Evolutionary conservation across 805 yeast genomes (phyloP), one percentile per base, ranked within the genome.

Genomic region (Wickerhamomyces alni): DNA sequence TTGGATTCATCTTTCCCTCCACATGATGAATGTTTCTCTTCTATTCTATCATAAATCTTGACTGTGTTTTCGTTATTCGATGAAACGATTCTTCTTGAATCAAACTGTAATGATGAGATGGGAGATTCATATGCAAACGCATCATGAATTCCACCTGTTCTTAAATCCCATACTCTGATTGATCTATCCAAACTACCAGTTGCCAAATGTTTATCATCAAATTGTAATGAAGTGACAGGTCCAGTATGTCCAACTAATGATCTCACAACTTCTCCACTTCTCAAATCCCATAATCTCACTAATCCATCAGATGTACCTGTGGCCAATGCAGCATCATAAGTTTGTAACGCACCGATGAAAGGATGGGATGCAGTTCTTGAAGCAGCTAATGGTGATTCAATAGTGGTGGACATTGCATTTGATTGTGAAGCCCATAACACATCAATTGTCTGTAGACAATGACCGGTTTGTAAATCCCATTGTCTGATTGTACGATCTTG

Each of bases 261-360:
- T 45, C 82, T 62, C 33, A 77, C 75, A 15, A 79, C 80, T 46
- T 77, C 81, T 4, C 87, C 87, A 18, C 77, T 66, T 51, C 93
- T 68, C 44, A 83, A 58, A 61, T 83, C 93, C 89, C 91, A 83
- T 17, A 83, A 61, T 38, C 93, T 62, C 2, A 83, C 87, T 7
- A 78, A 57, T 1, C 91, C 91, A 58, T 83, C 91, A 15, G 77
- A 76, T 0, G 88, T 79, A 37, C 91, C 93, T 0, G 87, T 76
- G 0, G 91, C 91, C 46, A 83, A 61, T 0, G 89, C 91, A 0
- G 87, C 85, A 51, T 81, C 87, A 51, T 69, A 77, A 42, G 83
- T 77, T 56, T 83, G 89, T 26, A 83, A 55, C 0, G 85, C 80
- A 0, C 85, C 82, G 33, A 82, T 73, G 43, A 75, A 73, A 3